Base-by-base conservation (phyloP, 257 asterid species). In the Fraxinus quadrangulata region DNA sequence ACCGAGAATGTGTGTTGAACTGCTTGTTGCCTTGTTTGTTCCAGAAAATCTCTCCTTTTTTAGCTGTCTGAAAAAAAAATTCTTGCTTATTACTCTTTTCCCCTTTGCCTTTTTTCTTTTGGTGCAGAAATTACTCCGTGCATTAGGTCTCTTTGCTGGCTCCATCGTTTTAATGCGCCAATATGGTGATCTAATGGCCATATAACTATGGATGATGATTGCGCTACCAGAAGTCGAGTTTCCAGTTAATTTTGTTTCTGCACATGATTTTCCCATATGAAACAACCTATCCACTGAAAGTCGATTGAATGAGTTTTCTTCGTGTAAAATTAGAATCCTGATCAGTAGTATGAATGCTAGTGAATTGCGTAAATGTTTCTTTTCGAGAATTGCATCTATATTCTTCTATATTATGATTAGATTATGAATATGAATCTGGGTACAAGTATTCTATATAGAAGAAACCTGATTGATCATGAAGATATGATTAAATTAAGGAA, bases 91-190 rank as follows among this genome's bases (percentile, higher is more conserved):
- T 23, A 37, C 9, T 16, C 5, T 65, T 49, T 51, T 13, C 31
- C 4, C 12, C 26, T 67, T 11, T 1, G 2, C 39, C 36, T 8
- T 17, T 75, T 54, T 76, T 24, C 42, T 78, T 74, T 67, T 61
- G 14, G 49, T 85, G 84, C 97, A 94, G 98, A 94, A 92, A 86
- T 65, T 94, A 81, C 85, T 90, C n/a, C 89, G 97, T 6, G 97
- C 97, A 31, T 80, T 79, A 0, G 96, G 94, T 67, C 86, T 94
- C 28, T 94, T 94, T 83, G 97, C 90, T 72, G 97, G 97, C 42
- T 91, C 97, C 76, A 89, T 94, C 36, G 71, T 94, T 79, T 65
- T 94, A 30, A 92, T 94, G 97, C 92, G 97, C 82, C 82, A 89
- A 40, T 90, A 82, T 71, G 98, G 98, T 69, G 97, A 94, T 68